Evolutionary conservation across 2,329 filamentous ascomycete genomes (phyloP), one percentile per base, ranked within the genome.

Genomic region (Sporothrix brasiliensis): DNA sequence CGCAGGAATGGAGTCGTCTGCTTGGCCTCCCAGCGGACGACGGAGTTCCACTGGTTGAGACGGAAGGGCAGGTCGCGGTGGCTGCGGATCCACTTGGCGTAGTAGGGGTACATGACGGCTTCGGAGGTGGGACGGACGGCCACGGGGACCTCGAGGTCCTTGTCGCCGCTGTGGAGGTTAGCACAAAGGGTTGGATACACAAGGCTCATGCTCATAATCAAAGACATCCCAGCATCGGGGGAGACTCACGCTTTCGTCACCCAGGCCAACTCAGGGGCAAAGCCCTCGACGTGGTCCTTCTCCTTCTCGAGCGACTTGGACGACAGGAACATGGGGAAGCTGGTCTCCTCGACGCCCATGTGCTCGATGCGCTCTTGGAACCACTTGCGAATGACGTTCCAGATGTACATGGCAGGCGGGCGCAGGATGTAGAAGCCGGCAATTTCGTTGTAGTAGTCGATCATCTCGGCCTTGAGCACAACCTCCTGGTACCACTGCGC

Each of bases 231-330:
- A 81, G 13, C 11, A 41, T n/a, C 16, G 2, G 11, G 30, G 41
- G 21, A 30, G 19, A 71, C 87, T 81, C 81, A 90, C 85, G 90
- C 92, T 80, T 92, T 92, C 68, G 92, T 95, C 39, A 95, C 92
- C 92, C 92, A 95, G 70, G 92, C 92, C 75, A 95, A 87, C 80
- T 95, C 92, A 47, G 95, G 94, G 68, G 95, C 95, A 80, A 99
- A 99, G n/a, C 95, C 95, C 81, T 99, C 94, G 73, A 99, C 92
- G 80, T 99, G 95, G 77, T 95, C 92, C 86, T 97, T 97, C 82
- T 97, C 94, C 79, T 87, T 88, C 79, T 88, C 86, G 74, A 99
- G 83, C 53, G 96, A 96, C 82, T 96, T 96, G 78, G 92, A 86
- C 21, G 93, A 97, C 74, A 99, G 88, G 82, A 97, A 99, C 80